Conservation (phyloP, 805 yeast genomes). For the Deakozyma indianensis region DNA sequence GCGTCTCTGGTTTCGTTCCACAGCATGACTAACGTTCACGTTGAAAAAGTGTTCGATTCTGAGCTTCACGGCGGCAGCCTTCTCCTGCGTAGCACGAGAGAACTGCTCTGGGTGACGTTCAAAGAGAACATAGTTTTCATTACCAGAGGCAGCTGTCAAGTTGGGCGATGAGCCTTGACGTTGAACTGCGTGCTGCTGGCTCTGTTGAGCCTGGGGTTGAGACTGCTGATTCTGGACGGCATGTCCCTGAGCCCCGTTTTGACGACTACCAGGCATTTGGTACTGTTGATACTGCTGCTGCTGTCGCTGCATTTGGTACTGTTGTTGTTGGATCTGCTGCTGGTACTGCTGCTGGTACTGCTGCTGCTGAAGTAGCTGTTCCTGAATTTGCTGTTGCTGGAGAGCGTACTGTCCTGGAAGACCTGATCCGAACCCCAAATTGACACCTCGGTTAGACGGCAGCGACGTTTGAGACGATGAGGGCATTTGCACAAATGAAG, state of each 20-base stretch:
- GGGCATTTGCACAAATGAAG: slow-evolving; percentile 13
- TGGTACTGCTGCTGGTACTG: slow-evolving; percentile 10
- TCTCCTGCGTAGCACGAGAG: slow-evolving; percentile 63
- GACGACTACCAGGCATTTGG: slow-evolving; percentile 5
- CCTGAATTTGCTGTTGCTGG: slow-evolving; percentile 15
- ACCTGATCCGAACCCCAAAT: slow-evolving; percentile 2
- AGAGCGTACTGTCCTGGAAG: background rate
- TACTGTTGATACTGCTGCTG: slow-evolving; percentile 7
- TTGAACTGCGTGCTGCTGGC: background rate
- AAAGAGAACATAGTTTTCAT: slow-evolving; percentile 46
- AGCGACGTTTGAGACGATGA: slow-evolving; percentile 10
- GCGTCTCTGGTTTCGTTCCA: slow-evolving; percentile 88
- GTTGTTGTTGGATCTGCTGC: slow-evolving; percentile 6
- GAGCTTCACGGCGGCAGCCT: slow-evolving; percentile 70
- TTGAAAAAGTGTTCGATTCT: slow-evolving; percentile 76
- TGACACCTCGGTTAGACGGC: slow-evolving; percentile 4
- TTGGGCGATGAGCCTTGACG: background rate
- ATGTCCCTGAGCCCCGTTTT: slow-evolving; percentile 3
- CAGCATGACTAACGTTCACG: slow-evolving; percentile 77
- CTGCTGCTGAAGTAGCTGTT: slow-evolving; percentile 10
- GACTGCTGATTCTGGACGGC: slow-evolving; percentile 4
- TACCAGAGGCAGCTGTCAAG: background rate
- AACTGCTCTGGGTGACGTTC: slow-evolving; percentile 72
- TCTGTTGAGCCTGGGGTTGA: background rate
- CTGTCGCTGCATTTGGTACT: slow-evolving; percentile 6